Evolutionary conservation across 192 early-diverging fungal genomes (phyloP), one percentile per base, ranked within the genome.

Genomic region (Piromyces sp.): DNA sequence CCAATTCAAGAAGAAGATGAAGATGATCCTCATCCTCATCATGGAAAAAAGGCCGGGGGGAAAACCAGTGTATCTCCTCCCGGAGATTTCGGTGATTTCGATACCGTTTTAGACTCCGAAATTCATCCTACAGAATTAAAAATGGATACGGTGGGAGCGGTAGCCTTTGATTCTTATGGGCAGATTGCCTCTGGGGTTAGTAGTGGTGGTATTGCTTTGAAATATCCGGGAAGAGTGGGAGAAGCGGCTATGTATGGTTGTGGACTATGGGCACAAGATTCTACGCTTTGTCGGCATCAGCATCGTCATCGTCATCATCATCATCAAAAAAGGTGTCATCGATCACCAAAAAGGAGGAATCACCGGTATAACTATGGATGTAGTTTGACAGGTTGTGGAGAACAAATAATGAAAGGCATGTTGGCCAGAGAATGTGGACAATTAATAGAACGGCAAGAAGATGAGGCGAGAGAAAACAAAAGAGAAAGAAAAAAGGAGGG

Each of bases 111-210:
- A n/a, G n/a, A n/a, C n/a, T n/a, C n/a, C n/a, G n/a, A n/a, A n/a
- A n/a, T n/a, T n/a, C n/a, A n/a, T n/a, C 89, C 0, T 22, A 81
- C 86, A 83, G 87, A 87, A 22, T 87, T 84, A 19, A 88, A 88
- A 3, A 85, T 89, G 84, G 96, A 97, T 81, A 97, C 96, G n/a
- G 95, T 97, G 5, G 96, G 96, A 0, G 94, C 94, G 0, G 90
- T 97, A 79, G 93, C 91, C 79, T 85, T 95, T 5, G 94, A 95
- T 81, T 22, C 22, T 9, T 30, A 80, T 14, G 95, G 94, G 13
- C 86, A 88, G 79, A 84, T 95, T 22, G 88, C 91, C 0, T 86
- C 94, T 2, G 94, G 92, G 3, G 95, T 96, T 1, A 94, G 93
- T 83, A 94, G 92, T 79, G 96, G 96, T 29, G 96, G 96, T 0